These are phyloP conservation scores for Acer negundo DNA, from an alignment of 345 rosid species.

Conservation along the genomic window DNA sequence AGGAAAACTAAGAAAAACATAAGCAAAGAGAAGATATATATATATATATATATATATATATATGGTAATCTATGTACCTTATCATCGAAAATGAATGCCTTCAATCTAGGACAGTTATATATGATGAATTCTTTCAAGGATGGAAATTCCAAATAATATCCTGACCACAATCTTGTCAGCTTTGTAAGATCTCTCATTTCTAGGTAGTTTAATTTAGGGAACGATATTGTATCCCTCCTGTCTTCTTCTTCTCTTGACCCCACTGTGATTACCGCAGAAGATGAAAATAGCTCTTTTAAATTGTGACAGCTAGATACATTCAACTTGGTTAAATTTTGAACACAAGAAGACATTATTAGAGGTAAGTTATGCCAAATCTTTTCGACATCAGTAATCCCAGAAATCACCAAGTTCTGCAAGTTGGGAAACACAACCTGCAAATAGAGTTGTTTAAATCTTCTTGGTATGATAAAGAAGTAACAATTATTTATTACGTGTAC, in stretches of 20 bases:
- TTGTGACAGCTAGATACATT: not conserved
- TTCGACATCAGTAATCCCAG: not conserved
- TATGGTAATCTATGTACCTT: not conserved
- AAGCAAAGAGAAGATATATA: too few species aligned
- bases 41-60: too few species aligned
- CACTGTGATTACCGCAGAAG: not conserved
- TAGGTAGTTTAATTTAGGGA: too few species aligned
- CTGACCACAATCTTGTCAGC: too few species aligned
- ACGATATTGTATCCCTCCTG: not conserved
- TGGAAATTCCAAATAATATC: not conserved
- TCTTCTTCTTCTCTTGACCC: not conserved
- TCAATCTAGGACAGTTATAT: not conserved
- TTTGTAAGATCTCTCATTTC: too few species aligned
- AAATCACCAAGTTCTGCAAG: not conserved
- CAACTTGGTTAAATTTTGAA: not conserved
- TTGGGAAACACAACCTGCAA: conserved; percentile 24
- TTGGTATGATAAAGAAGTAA: not conserved
- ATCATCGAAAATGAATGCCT: conserved; percentile 7
- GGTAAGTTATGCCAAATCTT: conserved; percentile 12
- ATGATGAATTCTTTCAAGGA: not conserved
- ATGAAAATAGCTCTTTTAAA: not conserved
- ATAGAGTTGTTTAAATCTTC: not conserved
- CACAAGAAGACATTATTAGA: not conserved
- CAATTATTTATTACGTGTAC: not conserved
- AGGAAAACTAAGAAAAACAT: too few species aligned